phyloP scores from a whole-genome alignment of 139 green algal genomes.

The Chlorella sp. region DNA sequence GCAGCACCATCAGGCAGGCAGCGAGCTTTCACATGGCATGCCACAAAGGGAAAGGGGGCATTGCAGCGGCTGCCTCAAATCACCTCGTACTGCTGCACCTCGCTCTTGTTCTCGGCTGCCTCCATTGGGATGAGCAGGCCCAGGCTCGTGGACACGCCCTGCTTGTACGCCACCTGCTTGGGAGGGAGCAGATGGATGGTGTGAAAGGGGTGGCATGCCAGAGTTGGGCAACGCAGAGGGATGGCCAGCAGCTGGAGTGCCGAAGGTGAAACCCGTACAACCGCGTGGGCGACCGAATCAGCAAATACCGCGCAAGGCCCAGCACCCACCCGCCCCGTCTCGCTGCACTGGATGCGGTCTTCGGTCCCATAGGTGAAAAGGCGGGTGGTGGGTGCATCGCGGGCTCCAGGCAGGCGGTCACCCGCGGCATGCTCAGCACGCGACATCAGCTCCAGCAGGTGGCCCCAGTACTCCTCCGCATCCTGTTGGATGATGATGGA shows the following conservation, averaged over 20 bases:
- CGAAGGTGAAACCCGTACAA: too few species aligned
- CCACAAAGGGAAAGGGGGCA: too few species aligned
- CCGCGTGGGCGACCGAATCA: too few species aligned
- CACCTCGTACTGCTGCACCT: constrained; percentile 69
- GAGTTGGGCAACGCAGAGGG: too few species aligned
- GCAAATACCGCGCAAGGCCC: neutral
- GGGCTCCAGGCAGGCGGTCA: constrained; percentile 40
- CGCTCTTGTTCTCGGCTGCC: constrained; percentile 84
- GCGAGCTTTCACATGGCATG: too few species aligned
- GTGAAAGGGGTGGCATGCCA: too few species aligned
- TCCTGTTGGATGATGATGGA: too few species aligned
- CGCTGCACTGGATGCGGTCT: constrained; percentile 63
- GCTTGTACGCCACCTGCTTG: constrained; percentile 72
- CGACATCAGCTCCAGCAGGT: constrained; percentile 85
- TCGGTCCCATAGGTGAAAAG: constrained; percentile 74
- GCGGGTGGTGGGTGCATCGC: neutral
- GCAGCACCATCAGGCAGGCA: too few species aligned
- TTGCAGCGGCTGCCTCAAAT: too few species aligned
- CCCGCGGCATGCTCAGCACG: constrained; percentile 55
- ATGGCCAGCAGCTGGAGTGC: too few species aligned
- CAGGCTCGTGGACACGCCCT: constrained; percentile 64
- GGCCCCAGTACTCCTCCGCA: constrained; percentile 87
- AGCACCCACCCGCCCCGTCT: constrained; percentile 20
- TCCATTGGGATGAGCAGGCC: constrained; percentile 89
- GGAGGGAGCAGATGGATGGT: too few species aligned